Percentiles rank a stretch among this genome's conserved stretches.
Evolutionary conservation across 345 rosid species (phyloP).

Genomic region (Gossypium thurberi): DNA sequence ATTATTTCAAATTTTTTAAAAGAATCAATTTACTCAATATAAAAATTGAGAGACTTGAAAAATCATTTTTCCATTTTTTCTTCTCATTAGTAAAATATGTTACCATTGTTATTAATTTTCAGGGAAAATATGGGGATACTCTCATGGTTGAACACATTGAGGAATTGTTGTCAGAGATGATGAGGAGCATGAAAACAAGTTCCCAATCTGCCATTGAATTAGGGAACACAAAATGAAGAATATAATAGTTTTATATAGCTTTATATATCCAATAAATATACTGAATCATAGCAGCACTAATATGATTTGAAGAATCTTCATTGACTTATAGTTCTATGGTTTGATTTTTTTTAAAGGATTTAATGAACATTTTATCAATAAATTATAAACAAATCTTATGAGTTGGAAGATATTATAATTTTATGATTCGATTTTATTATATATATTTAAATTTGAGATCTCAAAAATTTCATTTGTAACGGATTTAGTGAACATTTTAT

Average conservation of each 20-base stretch:
- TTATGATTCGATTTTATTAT: no score
- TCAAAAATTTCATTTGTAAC: no score
- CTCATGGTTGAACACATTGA: conserved; percentile 23
- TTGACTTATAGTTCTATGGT: neutral
- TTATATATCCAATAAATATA: neutral
- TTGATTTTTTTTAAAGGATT: no score
- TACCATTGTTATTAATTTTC: conserved; percentile 17
- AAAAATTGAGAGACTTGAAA: no score
- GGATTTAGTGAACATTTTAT: no score
- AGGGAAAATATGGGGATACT: conserved; percentile 30
- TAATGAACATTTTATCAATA: no score
- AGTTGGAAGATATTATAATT: no score
- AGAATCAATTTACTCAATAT: no score
- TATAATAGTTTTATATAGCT: neutral
- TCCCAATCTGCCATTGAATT: neutral
- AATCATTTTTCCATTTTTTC: no score
- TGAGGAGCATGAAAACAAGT: conserved; percentile 24
- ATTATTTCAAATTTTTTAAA: no score
- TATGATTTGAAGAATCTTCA: neutral
- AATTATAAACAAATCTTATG: no score
- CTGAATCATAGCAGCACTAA: neutral
- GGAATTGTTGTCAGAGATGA: conserved; percentile 35
- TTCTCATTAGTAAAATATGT: neutral
- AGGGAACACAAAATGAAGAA: neutral
- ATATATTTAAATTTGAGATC: no score